These are phyloP conservation scores for Aspergillus sp. DNA, from an alignment of 2,329 filamentous ascomycete species.

Conservation along the genomic window DNA sequence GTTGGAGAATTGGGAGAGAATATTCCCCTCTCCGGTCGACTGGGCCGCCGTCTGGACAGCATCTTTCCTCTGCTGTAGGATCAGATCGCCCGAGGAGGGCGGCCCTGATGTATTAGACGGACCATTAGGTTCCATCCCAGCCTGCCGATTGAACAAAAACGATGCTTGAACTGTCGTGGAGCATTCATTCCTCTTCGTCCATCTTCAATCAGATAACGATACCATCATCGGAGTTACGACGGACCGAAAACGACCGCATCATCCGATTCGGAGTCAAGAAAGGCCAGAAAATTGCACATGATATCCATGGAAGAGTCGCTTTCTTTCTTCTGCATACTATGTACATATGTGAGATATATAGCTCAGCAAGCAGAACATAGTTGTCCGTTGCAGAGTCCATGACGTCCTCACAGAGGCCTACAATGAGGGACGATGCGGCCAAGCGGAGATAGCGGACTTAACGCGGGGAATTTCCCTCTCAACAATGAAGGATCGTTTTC, in stretches of 20 bases:
- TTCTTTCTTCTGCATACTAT: too few species aligned
- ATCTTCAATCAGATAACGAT: slow-evolving; percentile 7
- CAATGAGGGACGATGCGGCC: neutral
- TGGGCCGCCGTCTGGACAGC: slow-evolving; percentile 20
- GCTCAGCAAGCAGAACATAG: too few species aligned
- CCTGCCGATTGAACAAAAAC: neutral
- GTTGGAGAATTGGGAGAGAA: slow-evolving; percentile 38
- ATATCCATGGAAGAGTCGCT: too few species aligned
- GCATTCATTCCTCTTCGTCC: neutral
- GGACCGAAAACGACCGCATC: slow-evolving; percentile 14
- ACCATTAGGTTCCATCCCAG: slow-evolving; percentile 33
- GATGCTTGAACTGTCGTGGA: too few species aligned
- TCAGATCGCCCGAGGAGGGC: slow-evolving; percentile 27
- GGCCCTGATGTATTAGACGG: slow-evolving; percentile 19
- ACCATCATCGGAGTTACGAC: slow-evolving; percentile 21
- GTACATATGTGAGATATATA: too few species aligned
- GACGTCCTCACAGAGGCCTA: too few species aligned
- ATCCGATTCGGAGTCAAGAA: neutral
- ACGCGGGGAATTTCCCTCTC: neutral
- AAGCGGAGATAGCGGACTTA: slow-evolving; percentile 19
- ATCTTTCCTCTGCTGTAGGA: slow-evolving; percentile 26
- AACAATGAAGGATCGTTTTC: neutral
- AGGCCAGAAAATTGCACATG: too few species aligned
- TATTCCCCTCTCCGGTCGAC: slow-evolving; percentile 29
- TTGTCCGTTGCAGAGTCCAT: too few species aligned